Evolutionary conservation across 176 grass and related monocot species (phyloP), one percentile per base, ranked within the genome.

Genomic region (Oropetium thomaeum): DNA sequence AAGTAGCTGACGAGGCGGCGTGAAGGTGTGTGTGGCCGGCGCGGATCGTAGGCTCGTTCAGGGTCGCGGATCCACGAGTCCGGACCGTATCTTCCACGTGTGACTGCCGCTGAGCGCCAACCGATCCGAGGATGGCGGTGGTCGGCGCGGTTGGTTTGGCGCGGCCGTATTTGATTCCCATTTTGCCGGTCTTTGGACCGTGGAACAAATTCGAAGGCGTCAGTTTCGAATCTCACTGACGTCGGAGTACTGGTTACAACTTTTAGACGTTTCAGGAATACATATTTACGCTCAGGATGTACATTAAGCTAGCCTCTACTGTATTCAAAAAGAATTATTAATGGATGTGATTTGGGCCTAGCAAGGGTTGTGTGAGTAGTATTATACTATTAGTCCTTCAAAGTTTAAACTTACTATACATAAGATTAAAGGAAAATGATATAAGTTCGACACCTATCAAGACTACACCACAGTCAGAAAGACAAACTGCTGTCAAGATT

Each of bases 1-100:
- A 11, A 4, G 62, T 60, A 0, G 55, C 78, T 62, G 78, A 71
- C 67, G 67, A 16, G 57, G 68, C 78, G 25, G n/a, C 54, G 14
- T 1, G 53, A n/a, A n/a, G n/a, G n/a, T n/a, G 66, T 13, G 13
- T 11, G 49, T 67, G 80, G 62, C 32, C 53, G 40, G 39, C 27
- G 42, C 14, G 20, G 59, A 34, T 23, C 29, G 30, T 39, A 14
- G 41, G 64, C 20, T 1, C 6, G 22, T 35, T 23, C 23, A 12
- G 22, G 51, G 51, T 3, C 53, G 5, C 19, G 33, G 4, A 19
- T 5, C n/a, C n/a, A n/a, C n/a, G n/a, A 19, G 19, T 39, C 22
- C 22, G 59, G 7, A 62, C 8, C 49, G 20, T 20, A 9, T 22
- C 49, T 22, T 1, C 20, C 49, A 22, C 17, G 17, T 33, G 33